Evolutionary conservation across 1,139 yeast genomes (phyloP).

Genomic region (Barnettozyma hawaiiensis): DNA sequence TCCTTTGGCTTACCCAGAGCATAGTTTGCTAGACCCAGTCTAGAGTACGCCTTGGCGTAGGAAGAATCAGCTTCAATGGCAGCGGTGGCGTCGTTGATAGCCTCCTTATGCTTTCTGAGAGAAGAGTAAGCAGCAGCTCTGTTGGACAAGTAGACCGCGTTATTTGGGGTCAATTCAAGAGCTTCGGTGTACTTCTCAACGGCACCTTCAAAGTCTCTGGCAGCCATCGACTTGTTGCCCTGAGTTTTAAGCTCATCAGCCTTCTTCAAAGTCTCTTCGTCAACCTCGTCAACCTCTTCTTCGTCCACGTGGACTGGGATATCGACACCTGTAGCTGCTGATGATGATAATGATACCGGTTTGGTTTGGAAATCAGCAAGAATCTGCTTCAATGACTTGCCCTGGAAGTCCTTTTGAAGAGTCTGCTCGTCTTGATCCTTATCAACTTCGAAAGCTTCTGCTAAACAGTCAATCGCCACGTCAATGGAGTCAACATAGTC

Average conservation of each 20-base stretch:
- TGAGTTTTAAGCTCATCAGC: constrained; percentile 83
- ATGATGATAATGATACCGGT: constrained; percentile 14
- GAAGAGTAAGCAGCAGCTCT: constrained; percentile 97
- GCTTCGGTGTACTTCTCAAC: constrained; percentile 77
- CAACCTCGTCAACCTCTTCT: constrained; percentile 32
- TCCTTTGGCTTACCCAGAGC: constrained; percentile 88
- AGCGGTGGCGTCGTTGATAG: constrained; percentile 74
- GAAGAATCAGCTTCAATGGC: constrained; percentile 75
- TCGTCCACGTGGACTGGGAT: constrained; percentile 42
- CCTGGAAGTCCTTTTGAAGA: constrained; percentile 34
- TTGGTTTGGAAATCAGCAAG: constrained; percentile 30
- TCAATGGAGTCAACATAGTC: constrained; percentile 91
- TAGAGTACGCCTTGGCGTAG: constrained; percentile 89
- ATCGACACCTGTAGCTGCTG: constrained; percentile 26
- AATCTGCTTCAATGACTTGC: constrained; percentile 45
- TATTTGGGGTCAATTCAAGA: constrained; percentile 60
- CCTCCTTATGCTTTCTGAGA: constrained; percentile 63
- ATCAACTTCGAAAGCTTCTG: constrained; percentile 78
- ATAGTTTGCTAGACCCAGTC: constrained; percentile 89
- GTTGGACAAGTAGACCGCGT: constrained; percentile 84
- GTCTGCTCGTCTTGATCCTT: constrained; percentile 37
- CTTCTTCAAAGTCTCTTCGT: constrained; percentile 45
- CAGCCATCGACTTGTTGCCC: constrained; percentile 92
- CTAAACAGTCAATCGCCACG: constrained; percentile 88
- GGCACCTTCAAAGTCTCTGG: constrained; percentile 63